Evolutionary conservation across 2,329 filamentous ascomycete species (phyloP).

Genomic region (Scytalidium sp.): DNA sequence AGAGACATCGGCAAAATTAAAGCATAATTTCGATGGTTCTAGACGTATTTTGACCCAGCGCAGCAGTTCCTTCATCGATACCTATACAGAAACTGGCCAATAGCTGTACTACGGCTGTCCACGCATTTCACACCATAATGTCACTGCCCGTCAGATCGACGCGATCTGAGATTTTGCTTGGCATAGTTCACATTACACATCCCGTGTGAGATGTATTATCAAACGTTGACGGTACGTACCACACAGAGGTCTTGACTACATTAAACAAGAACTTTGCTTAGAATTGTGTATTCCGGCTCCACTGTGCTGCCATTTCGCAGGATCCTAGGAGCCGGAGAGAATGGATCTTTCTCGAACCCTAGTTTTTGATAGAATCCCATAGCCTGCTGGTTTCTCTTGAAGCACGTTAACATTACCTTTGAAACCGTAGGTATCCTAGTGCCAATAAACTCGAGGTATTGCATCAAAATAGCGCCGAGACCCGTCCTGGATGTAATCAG

Average conservation of each 20-base stretch:
- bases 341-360: constrained; percentile 54
- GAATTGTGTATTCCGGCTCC: constrained; percentile 56
- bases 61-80: too few relatives aligned
- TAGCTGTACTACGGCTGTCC: too few relatives aligned
- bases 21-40: too few relatives aligned
- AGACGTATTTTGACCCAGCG: too few relatives aligned
- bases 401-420: constrained; percentile 75
- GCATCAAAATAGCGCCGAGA: constrained; percentile 59
- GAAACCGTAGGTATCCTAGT: constrained; percentile 48
- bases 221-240: too few relatives aligned
- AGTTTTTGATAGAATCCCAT: constrained; percentile 58
- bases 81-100: too few relatives aligned
- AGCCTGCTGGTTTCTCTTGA: constrained; percentile 56
- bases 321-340: constrained; percentile 50
- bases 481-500: constrained; percentile 47
- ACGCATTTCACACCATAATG: too few relatives aligned
- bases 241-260: not conserved
- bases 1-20: too few relatives aligned
- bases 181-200: too few relatives aligned
- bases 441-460: constrained; percentile 50
- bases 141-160: too few relatives aligned
- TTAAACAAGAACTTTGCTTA: constrained; percentile 42
- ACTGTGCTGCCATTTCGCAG: constrained; percentile 53
- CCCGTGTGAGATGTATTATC: too few relatives aligned
- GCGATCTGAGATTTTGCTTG: too few relatives aligned